Base-by-base conservation (phyloP, 2,329 filamentous ascomycete genomes). In the Boeremia lycopersici region DNA sequence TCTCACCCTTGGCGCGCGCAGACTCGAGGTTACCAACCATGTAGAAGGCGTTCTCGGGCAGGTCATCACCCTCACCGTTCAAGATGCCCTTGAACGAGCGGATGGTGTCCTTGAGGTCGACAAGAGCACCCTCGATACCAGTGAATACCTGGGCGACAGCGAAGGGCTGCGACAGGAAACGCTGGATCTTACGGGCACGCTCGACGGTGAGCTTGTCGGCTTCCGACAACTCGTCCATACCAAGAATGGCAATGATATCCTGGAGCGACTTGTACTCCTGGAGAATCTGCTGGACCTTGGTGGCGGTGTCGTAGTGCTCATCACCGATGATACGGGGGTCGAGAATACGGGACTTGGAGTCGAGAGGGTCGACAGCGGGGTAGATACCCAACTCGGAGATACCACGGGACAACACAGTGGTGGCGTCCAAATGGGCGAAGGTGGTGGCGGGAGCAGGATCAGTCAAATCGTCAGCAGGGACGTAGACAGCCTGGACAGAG, bases 201-300 rank as follows among this genome's bases (percentile, higher is more conserved):
- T 99, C 95, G 86, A 99, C 95, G 73, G 95, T 98, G 75, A 99
- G 88, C 89, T 99, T 97, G 82, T 99, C 95, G 74, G 90, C 90
- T 86, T 98, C 95, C 65, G 95, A 98, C 82, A 99, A 84, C 81
- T 99, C 95, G 82, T 99, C 95, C 95, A 99, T 98, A 89, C 93
- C 93, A 79, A 98, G 83, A 92, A 99, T 99, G 82, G 95, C 95
- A 86, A 97, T 97, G 88, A 99, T 99, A 85, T 99, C 95, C 85
- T 99, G 95, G 70, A 99, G 91, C 65, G 93, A 98, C 90, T 98
- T 98, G 90, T 99, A 99, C 86, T 98, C 95, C 84, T 99, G 95
- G 78, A 99, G 89, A 82, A 97, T 98, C 84, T 96, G 92, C 86
- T 99, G 95, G 76, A 99, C 95, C 73, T 89, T 89, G 79, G 90